Conservation (phyloP, 225 moss, liverwort and hornwort genomes). For the Neckera pumila region DNA sequence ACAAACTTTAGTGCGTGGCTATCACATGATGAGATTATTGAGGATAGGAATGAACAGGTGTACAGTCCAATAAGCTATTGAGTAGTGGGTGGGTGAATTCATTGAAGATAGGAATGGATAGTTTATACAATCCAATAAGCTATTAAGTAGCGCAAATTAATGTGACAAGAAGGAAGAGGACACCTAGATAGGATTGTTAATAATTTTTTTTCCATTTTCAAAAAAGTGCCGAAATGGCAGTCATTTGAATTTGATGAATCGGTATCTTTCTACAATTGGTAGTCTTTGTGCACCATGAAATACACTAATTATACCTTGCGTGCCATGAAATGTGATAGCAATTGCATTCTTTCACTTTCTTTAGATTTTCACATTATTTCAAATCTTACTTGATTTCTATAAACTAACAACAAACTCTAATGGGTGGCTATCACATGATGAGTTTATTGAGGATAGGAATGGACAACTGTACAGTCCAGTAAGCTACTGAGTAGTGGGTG, state of each 20-base stretch:
- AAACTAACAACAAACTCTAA: background rate
- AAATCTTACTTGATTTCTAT: background rate
- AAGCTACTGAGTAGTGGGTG: background rate
- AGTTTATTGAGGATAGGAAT: background rate
- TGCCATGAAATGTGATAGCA: background rate
- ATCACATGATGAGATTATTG: no score
- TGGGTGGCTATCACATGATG: no score
- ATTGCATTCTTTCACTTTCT: background rate
- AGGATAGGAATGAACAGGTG: no score
- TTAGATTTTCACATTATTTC: background rate
- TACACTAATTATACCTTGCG: rapidly evolving
- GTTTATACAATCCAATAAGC: no score
- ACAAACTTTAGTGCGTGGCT: no score
- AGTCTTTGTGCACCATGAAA: no score
- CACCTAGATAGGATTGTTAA: no score
- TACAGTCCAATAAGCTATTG: background rate
- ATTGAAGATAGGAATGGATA: background rate
- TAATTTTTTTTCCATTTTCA: background rate
- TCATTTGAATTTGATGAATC: background rate
- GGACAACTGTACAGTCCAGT: background rate
- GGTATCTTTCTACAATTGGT: no score
- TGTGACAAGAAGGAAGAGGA: no score
- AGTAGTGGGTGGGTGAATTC: no score
- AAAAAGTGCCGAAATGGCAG: background rate
- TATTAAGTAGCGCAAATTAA: no score